Evolutionary conservation across 148 eudicot genomes (phyloP), one percentile per base, ranked within the genome.

Genomic region (Fagopyrum homotropicum): DNA sequence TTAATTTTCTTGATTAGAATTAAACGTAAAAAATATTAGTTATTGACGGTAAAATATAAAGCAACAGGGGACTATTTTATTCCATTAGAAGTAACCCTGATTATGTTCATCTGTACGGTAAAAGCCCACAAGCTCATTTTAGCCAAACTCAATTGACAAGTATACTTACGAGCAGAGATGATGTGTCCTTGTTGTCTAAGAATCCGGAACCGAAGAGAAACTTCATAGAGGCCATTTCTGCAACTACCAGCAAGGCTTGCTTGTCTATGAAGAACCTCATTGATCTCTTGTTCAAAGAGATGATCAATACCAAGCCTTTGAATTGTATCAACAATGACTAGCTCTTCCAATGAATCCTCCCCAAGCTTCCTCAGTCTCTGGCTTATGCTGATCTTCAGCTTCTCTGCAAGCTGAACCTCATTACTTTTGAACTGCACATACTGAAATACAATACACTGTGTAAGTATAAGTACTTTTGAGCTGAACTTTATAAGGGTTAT

Each of bases 281-380:
- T 4, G 47, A 74, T 74, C 76, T 74, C 76, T 56, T 52, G 26
- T 51, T 56, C 45, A 10, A 74, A 74, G 64, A 29, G 68, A 55
- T 74, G 49, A 66, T 74, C 76, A 3, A 74, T 74, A 43, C 66
- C 47, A 30, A 74, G 76, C 56, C 76, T 54, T 1, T 76, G 77
- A 9, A 82, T 70, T 40, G 78, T 74, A 70, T 82, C 85, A 35
- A 79, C 63, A 56, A 82, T 82, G 17, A 76, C 44, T 4, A 82
- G 57, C 14, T 76, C 78, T 69, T 82, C 73, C 46, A 59, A 14
- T 55, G 76, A 35, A 16, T 56, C 43, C 6, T 19, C 14, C 11
- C 10, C 19, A 29, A 4, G 26, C 45, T 69, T 46, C 6, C 26
- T 49, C 81, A 76, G 73, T 22, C n/a, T 16, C 29, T 56, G 44